Conservation (phyloP, 495 filamentous ascomycete genomes). For the Talaromyces thailandensis region DNA sequence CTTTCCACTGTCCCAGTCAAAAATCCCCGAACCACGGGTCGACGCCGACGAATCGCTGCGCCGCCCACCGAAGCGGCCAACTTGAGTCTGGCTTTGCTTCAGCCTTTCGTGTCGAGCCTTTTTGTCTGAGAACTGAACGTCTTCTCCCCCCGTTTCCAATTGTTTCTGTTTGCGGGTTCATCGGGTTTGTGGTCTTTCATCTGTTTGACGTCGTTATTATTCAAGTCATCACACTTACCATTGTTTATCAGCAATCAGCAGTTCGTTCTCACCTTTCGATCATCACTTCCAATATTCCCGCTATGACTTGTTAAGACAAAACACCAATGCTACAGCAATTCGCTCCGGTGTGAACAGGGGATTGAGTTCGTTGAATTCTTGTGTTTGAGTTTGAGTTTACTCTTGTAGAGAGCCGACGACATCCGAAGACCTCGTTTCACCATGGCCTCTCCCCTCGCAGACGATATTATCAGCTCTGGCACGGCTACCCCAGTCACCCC, state of each 20-base stretch:
- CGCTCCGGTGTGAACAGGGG: background rate
- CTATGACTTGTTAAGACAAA: background rate
- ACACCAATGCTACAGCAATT: background rate
- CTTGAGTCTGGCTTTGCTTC: background rate
- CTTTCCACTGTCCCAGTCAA: background rate
- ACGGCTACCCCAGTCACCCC: constrained; percentile 18
- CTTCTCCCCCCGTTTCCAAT: background rate
- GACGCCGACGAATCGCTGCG: background rate
- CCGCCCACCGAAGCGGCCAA: background rate
- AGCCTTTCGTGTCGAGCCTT: background rate
- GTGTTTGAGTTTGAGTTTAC: background rate
- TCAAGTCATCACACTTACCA: background rate
- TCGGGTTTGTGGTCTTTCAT: background rate
- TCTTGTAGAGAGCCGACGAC: background rate
- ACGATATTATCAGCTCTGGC: constrained; percentile 19
- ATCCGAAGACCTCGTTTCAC: background rate
- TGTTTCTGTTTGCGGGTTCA: background rate
- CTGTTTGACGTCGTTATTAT: background rate
- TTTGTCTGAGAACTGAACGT: background rate
- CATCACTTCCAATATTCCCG: background rate
- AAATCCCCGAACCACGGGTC: constrained; percentile 3
- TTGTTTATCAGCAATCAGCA: background rate
- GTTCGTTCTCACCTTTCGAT: background rate
- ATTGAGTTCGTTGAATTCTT: background rate
- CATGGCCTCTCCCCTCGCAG: constrained; percentile 24